Conservation (phyloP, 768 basidiomycete genomes). For the Macrolepiota dolichaula region DNA sequence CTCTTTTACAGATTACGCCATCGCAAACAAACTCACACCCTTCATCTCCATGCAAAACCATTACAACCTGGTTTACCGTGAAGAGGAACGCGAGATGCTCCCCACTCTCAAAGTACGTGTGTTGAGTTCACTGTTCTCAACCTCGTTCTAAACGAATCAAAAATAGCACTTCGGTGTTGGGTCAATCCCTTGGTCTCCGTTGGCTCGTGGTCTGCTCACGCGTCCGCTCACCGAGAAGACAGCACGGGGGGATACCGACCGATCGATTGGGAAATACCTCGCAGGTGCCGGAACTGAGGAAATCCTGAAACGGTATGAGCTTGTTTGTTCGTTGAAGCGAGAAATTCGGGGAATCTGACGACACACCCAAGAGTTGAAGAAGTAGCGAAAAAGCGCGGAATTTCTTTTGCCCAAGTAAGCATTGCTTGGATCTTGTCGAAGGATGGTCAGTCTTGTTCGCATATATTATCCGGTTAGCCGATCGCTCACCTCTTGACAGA, state of each 20-base stretch:
- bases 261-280: slow-evolving; percentile 17
- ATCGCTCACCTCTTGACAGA: slow-evolving; percentile 16
- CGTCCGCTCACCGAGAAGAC: slow-evolving; percentile 39
- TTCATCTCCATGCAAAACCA: slow-evolving; percentile 73
- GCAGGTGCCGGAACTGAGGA: slow-evolving; percentile 24
- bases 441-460: slow-evolving; percentile 23
- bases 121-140: not conserved
- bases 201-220: slow-evolving; percentile 49
- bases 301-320: slow-evolving; percentile 34
- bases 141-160: not conserved
- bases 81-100: slow-evolving; percentile 63
- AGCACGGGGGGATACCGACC: slow-evolving; percentile 35
- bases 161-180: slow-evolving; percentile 50
- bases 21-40: slow-evolving; percentile 50
- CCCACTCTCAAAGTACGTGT: slow-evolving; percentile 46
- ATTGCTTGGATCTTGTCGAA: slow-evolving; percentile 48
- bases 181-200: slow-evolving; percentile 56
- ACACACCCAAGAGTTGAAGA: slow-evolving; percentile 42
- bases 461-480: too few species aligned
- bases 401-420: slow-evolving; percentile 55
- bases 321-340: not conserved
- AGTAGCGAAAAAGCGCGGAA: slow-evolving; percentile 45
- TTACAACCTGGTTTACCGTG: slow-evolving; percentile 55
- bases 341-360: not conserved
- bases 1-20: slow-evolving; percentile 47